A percentile compares a stretch with the other conserved stretches of the same genome.
These are phyloP conservation scores for Aspergillus diversus DNA, from an alignment of 495 filamentous ascomycete genomes.

Conservation along the genomic window DNA sequence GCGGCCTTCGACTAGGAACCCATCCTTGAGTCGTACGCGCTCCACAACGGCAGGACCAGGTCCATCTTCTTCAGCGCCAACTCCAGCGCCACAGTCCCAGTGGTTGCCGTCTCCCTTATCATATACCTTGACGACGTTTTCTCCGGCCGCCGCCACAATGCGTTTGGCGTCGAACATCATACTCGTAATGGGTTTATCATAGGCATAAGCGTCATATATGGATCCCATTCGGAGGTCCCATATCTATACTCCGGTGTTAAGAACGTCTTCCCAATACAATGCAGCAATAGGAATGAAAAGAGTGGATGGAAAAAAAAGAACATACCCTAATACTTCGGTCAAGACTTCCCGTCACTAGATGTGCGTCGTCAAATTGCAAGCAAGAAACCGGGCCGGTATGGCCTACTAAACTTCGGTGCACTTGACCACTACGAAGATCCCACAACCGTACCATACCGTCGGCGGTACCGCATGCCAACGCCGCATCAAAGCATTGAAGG, in stretches of 20 bases:
- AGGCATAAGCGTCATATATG: constrained; percentile 95
- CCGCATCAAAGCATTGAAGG: constrained; percentile 94
- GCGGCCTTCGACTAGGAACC: constrained; percentile 89
- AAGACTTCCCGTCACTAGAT: constrained; percentile 90
- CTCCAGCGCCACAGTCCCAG: constrained; percentile 94
- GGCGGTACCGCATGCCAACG: constrained; percentile 95
- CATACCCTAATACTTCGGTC: constrained; percentile 94
- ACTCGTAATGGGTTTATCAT: constrained; percentile 88
- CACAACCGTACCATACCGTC: constrained; percentile 97
- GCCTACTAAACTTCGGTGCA: constrained; percentile 92
- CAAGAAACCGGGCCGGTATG: constrained; percentile 96
- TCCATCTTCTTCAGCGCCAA: constrained; percentile 62
- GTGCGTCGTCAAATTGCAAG: constrained; percentile 94
- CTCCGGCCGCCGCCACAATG: constrained; percentile 88
- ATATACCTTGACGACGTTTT: constrained; percentile 94
- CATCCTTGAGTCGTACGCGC: constrained; percentile 87
- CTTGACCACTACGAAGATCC: constrained; percentile 95
- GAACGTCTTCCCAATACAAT: neutral
- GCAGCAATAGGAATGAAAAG: neutral
- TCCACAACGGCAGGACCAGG: constrained; percentile 74
- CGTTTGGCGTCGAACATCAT: constrained; percentile 97
- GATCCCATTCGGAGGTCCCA: constrained; percentile 98
- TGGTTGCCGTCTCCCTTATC: constrained; percentile 95
- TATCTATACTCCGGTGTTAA: constrained; percentile 62
- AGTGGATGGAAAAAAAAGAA: constrained; percentile 15